Evolutionary conservation across 768 basidiomycete genomes (phyloP).

Genomic region (Baorangia bicolor): DNA sequence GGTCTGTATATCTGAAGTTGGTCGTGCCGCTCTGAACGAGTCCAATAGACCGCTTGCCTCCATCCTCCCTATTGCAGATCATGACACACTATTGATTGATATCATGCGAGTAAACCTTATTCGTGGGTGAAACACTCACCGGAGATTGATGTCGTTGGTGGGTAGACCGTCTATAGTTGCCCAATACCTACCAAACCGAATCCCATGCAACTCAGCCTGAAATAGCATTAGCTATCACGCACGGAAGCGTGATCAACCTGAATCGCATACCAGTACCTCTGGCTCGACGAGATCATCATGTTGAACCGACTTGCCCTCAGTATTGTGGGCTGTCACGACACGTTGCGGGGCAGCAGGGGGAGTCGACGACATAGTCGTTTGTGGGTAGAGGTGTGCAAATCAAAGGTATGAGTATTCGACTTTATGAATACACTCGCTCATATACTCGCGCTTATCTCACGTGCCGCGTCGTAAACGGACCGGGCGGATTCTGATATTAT

Average conservation of each 20-base stretch:
- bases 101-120: background rate
- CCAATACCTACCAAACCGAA: background rate
- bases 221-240: background rate
- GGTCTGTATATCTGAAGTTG: background rate
- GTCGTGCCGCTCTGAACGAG: background rate
- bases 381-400: background rate
- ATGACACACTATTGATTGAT: background rate
- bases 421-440: background rate
- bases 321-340: slow-evolving; percentile 51
- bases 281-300: slow-evolving; percentile 34
- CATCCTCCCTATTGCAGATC: background rate
- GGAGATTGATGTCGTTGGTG: background rate
- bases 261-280: slow-evolving; percentile 8
- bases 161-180: background rate
- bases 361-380: background rate
- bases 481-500: background rate
- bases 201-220: background rate
- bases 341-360: slow-evolving; percentile 43
- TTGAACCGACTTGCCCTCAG: slow-evolving; percentile 41
- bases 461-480: background rate
- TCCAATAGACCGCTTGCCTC: background rate
- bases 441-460: background rate
- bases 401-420: background rate
- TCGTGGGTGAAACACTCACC: background rate
- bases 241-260: background rate